A percentile compares a stretch with the other conserved stretches of the same genome.
These are phyloP conservation scores for Rhododendron williamsianum DNA, from an alignment of 148 eudicot species.

Conservation along the genomic window DNA sequence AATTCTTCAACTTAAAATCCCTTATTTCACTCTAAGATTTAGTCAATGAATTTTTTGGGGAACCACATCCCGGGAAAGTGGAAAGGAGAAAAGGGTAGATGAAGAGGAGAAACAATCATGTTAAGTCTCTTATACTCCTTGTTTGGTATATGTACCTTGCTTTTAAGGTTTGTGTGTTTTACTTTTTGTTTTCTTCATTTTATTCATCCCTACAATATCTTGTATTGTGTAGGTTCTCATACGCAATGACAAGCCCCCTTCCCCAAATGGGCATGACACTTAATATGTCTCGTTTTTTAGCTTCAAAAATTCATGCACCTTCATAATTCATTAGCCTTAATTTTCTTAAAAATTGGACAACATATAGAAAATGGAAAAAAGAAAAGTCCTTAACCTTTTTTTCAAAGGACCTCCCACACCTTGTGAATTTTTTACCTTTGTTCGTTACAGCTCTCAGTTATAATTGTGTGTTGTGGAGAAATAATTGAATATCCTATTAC, in stretches of 20 bases:
- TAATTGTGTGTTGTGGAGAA: not conserved
- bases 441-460: not conserved
- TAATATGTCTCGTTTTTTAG: not conserved
- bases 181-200: not conserved
- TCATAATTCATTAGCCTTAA: not conserved
- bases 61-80: not conserved
- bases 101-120: not conserved
- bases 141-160: not conserved
- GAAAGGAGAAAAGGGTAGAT: not conserved
- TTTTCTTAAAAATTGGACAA: not conserved
- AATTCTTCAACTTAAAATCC: not conserved
- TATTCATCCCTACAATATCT: not conserved
- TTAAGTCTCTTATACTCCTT: not conserved
- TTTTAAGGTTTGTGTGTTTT: not conserved
- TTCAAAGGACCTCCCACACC: not conserved
- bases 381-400: not conserved
- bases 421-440: not conserved
- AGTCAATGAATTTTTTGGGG: not conserved
- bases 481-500: not conserved
- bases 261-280: not conserved
- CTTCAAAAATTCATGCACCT: not conserved
- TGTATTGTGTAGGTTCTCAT: not conserved
- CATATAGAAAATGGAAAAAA: not conserved
- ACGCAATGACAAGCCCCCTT: not conserved
- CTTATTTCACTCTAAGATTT: not conserved